Base-by-base conservation (phyloP, 2,329 filamentous ascomycete species). In the Leptoxyphium fumago region DNA sequence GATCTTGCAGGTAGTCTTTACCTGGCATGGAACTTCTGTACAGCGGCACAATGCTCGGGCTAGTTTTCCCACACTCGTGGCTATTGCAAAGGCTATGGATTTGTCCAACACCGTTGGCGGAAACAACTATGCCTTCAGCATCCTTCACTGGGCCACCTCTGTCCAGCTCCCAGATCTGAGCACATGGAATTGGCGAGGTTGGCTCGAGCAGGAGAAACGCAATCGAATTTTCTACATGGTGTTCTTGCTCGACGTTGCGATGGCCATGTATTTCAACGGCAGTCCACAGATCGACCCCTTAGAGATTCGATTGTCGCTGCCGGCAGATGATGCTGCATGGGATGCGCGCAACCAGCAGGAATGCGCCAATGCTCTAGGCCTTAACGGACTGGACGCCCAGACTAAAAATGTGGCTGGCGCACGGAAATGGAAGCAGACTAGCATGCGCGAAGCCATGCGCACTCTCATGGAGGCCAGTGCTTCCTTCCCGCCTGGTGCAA, bases 321-420 rank as follows among this genome's bases (percentile, higher is more conserved):
- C 82, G 8, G 73, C 75, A 11, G 81, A 86, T 52, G 82, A 86
- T 59, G 78, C 78, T 13, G 76, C 78, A 2, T 86, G 82, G 81
- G 81, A 85, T 52, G 81, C 82, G 3, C 66, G 64, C 29, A 72
- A 69, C 34, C 61, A 67, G 5, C 60, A 70, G 13, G 73, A 77
- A 32, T 86, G 81, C 56, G 77, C 77, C 17, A 69, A 75, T 49
- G 77, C 79, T 6, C 64, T 86, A 2, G 80, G 80, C 4, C 60
- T 86, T 1, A 67, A 73, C 45, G 80, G 81, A 2, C 59, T 69
- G 1, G 65, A 70, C 10, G 67, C 70, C 15, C 77, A 79, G 38
- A 64, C 59, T n/a, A 63, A 63, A 18, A 85, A 85, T 51, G 61
- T 71, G 2, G 73, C 75, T 46, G 80, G 80, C 3, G 82, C 75